phyloP scores from a whole-genome alignment of 164 flowering plant genomes.

The Cinnamomum chago region DNA sequence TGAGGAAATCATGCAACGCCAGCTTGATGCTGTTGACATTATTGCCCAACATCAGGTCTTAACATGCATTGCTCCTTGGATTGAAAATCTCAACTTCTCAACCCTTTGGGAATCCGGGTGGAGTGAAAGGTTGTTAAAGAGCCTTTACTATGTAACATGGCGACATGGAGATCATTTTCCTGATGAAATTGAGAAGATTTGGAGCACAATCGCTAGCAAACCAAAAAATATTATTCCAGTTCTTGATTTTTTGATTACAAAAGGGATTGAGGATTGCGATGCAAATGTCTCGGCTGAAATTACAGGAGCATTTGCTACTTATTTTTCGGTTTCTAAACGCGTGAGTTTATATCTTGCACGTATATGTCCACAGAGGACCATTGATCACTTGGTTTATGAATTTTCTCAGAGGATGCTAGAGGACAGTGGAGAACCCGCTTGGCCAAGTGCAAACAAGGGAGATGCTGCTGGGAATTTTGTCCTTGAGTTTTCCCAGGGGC shows the following conservation, averaged over 20 bases:
- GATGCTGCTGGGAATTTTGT: conserved; percentile 58
- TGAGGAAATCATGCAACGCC: conserved; percentile 98
- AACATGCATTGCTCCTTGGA: conserved; percentile 99
- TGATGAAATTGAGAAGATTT: conserved; percentile 97
- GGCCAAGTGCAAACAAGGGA: conserved; percentile 43
- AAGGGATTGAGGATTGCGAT: conserved; percentile 98
- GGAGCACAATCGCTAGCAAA: conserved; percentile 98
- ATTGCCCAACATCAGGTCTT: conserved; percentile 98
- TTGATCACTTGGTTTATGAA: conserved; percentile 93
- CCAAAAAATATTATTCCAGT: conserved; percentile 92
- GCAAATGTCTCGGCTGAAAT: conserved; percentile 98
- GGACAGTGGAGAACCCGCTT: conserved; percentile 59
- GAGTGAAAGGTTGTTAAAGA: conserved; percentile 89
- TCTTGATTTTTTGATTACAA: conserved; percentile 86
- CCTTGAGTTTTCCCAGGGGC: conserved; percentile 91
- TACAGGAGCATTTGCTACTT: conserved; percentile 96
- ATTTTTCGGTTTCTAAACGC: conserved; percentile 95
- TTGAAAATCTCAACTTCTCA: conserved; percentile 92
- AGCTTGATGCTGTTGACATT: conserved; percentile 96
- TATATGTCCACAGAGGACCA: conserved; percentile 91
- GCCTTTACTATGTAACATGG: conserved; percentile 97
- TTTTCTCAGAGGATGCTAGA: conserved; percentile 91
- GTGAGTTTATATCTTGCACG: conserved; percentile 94
- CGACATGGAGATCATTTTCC: conserved; percentile 98
- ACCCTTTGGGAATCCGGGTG: conserved; percentile 92